Base-by-base conservation (phyloP, 805 yeast species). In the Brettanomyces custersianus region DNA sequence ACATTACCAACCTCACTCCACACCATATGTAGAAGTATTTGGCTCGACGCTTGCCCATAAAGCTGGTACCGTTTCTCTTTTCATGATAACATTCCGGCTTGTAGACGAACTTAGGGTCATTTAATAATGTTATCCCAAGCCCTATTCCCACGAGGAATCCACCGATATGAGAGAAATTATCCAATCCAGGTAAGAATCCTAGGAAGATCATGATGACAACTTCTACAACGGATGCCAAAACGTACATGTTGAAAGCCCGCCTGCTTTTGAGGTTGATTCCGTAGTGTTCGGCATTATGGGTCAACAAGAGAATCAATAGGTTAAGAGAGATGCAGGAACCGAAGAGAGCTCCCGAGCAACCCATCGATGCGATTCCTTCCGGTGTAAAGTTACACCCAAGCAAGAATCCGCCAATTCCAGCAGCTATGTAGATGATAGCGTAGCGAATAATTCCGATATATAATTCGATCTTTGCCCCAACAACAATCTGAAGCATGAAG, bases 161-260 rank as follows among this genome's bases (percentile, higher is more conserved):
- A 9, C 88, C 88, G 45, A 80, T 70, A 52, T 80, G 87, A 29
- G 81, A 68, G 48, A 80, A 80, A 51, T 80, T 80, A 53, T 80
- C 88, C 36, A 80, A 51, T 0, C 88, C 88, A 0, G 88, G 88
- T 12, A 80, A 56, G 15, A 80, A 59, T 0, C 88, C 88, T 15
- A 80, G 56, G 5, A 70, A 80, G 31, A 80, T 64, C 26, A 77
- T 66, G 4, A 78, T 62, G 10, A 78, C 47, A 25, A 80, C 66
- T 49, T 80, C 86, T 8, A 59, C 56, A n/a, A 77, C 40, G 57
- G 75, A 67, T 11, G 69, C 60, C 17, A 53, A 33, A 10, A 80
- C 55, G 23, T 68, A 61, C 5, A 67, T 48, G 24, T 58, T 60
- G 42, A 74, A 82, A 30, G 62, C 62, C 19, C 63, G 62, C 18